Conservation (phyloP, 2,329 filamentous ascomycete species). For the Calonectria henricotiae region DNA sequence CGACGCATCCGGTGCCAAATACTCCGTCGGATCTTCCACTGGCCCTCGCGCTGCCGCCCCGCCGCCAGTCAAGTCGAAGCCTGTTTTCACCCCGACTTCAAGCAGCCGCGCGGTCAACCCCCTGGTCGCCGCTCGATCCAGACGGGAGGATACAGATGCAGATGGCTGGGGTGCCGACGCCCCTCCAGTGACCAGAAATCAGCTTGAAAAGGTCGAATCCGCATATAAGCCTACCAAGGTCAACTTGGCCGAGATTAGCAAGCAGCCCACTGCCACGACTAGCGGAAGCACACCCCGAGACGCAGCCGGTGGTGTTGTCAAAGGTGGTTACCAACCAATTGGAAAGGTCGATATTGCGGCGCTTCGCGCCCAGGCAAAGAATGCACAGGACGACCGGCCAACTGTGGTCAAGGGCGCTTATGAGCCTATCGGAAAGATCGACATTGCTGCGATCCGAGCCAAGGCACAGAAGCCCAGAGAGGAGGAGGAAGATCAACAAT, state of each 20-base stretch:
- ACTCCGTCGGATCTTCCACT: conserved; percentile 79
- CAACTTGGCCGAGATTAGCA: conserved; percentile 88
- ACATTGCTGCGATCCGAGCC: conserved; percentile 94
- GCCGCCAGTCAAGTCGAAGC: conserved; percentile 87
- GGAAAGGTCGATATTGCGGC: conserved; percentile 98
- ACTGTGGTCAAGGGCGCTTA: conserved; percentile 92
- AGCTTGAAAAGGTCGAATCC: conserved; percentile 92
- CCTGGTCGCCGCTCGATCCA: conserved; percentile 77
- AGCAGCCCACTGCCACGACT: conserved; percentile 79
- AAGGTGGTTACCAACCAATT: conserved; percentile 91
- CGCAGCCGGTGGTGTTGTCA: conserved; percentile 77
- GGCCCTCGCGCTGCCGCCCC: conserved; percentile 70
- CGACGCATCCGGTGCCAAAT: conserved; percentile 95
- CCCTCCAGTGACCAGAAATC: conserved; percentile 87
- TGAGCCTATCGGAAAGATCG: conserved; percentile 95
- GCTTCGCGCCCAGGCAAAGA: conserved; percentile 83
- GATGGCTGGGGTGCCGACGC: conserved; percentile 98
- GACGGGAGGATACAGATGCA: conserved; percentile 77
- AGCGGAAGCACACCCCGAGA: conserved; percentile 67
- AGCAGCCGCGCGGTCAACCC: conserved; percentile 73
- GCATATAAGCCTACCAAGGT: conserved; percentile 98
- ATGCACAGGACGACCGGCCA: conserved; percentile 83
- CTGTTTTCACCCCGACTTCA: conserved; percentile 87
- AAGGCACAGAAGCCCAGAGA: conserved; percentile 79
- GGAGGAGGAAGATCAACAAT: conserved; percentile 61